Conservation (phyloP, 2,329 filamentous ascomycete genomes). For the Hypoxylon sp. region DNA sequence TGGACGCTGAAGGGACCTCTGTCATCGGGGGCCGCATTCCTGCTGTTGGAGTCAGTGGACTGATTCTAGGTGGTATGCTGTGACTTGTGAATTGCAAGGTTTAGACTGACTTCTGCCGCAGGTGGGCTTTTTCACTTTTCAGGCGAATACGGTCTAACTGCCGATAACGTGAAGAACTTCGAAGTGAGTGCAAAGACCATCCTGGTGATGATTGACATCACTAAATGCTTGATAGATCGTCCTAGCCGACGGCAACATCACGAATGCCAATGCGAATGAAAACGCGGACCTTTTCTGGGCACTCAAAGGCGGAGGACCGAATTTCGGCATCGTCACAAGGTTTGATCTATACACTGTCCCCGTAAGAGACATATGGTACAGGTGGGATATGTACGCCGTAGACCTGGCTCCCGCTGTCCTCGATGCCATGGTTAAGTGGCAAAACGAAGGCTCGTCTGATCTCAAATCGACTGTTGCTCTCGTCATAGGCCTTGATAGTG, state of each 20-base stretch:
- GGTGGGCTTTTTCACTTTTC: slow-evolving; percentile 38
- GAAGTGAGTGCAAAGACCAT: slow-evolving; percentile 25
- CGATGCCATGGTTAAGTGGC: slow-evolving; percentile 41
- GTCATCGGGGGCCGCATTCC: slow-evolving; percentile 37
- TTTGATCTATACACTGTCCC: slow-evolving; percentile 46
- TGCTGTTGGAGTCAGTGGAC: slow-evolving; percentile 39
- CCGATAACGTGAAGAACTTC: slow-evolving; percentile 54
- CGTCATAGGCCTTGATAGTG: slow-evolving; percentile 29
- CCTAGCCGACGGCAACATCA: slow-evolving; percentile 52
- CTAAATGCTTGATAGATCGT: slow-evolving; percentile 49
- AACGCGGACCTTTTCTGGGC: slow-evolving; percentile 57
- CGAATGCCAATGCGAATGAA: slow-evolving; percentile 48
- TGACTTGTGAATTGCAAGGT: not conserved
- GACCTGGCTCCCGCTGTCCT: slow-evolving; percentile 39
- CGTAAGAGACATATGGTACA: slow-evolving; percentile 39
- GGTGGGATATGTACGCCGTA: slow-evolving; percentile 25
- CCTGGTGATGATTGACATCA: not conserved
- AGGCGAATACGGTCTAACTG: slow-evolving; percentile 49
- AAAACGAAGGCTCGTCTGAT: slow-evolving; percentile 36
- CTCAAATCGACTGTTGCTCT: slow-evolving; percentile 35
- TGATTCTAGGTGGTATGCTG: slow-evolving; percentile 43
- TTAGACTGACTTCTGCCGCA: slow-evolving; percentile 12
- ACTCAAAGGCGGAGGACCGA: slow-evolving; percentile 58
- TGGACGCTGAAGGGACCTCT: slow-evolving; percentile 21
- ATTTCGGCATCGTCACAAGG: slow-evolving; percentile 54